Percentiles rank a stretch among this genome's conserved stretches.
Conservation (phyloP, 768 basidiomycete species). For the Tylopilus sp. region DNA sequence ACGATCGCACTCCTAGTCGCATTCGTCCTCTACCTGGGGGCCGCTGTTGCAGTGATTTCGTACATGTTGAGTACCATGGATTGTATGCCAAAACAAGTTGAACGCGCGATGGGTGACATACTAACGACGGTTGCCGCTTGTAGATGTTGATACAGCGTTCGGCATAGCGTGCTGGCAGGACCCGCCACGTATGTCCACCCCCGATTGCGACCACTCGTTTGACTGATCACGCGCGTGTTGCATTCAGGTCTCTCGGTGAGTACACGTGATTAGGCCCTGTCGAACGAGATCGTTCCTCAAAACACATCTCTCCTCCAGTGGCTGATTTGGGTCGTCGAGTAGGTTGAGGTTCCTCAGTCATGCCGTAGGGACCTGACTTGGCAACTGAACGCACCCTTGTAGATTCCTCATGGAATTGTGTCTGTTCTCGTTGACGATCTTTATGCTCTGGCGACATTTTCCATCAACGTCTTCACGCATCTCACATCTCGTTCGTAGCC, state of each 20-base stretch:
- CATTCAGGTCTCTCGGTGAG: background rate
- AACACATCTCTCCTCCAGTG: background rate
- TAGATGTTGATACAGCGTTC: background rate
- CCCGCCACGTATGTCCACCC: background rate
- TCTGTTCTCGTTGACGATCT: background rate
- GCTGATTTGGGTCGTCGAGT: constrained; percentile 1
- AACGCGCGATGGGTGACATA: background rate
- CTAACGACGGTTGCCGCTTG: background rate
- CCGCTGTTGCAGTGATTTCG: background rate
- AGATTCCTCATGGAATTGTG: background rate
- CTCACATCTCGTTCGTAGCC: background rate
- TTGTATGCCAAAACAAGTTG: background rate
- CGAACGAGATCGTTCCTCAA: background rate
- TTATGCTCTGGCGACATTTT: background rate
- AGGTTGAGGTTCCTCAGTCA: background rate
- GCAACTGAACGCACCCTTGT: background rate
- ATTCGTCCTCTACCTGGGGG: background rate
- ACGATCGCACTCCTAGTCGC: background rate
- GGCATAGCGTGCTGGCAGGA: background rate
- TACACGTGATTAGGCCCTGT: background rate
- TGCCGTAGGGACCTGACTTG: background rate
- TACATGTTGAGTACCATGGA: background rate
- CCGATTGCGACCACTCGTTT: background rate
- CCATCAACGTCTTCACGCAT: background rate
- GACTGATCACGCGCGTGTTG: background rate